Evolutionary conservation across 148 eudicot species (phyloP), one percentile per base, ranked within the genome.

Genomic region (Suaeda aralocaspica): DNA sequence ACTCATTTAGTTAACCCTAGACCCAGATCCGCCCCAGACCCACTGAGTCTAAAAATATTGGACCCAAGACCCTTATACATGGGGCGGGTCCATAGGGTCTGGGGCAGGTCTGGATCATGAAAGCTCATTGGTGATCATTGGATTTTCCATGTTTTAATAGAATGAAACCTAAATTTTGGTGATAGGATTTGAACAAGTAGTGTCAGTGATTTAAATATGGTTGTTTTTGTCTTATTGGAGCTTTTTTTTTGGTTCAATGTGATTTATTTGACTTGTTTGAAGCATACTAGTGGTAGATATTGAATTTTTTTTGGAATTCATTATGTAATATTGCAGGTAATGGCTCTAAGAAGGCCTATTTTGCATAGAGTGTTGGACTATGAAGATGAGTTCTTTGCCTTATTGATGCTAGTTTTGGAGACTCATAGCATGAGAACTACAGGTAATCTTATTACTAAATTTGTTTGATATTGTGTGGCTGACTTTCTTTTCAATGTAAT

Each of bases 381-480:
- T 24, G 98, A 93, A 82, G 95, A 93, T 66, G 98, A 93, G 79
- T 93, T 87, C 76, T 93, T 93, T 77, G 94, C 98, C 34, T 78
- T 87, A 73, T 82, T 93, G 68, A 93, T 86, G 88, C 87, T 93
- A 30, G 82, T 93, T 33, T 86, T 93, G 53, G 98, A 93, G 80
- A 83, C 90, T 39, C 98, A 93, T 75, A 93, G 98, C 78, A 79
- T 93, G 49, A 87, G 98, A 59, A 93, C 89, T 31, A 93, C 98
- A 71, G 98, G 98, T 92, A 61, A 24, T 41, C 3, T 41, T n/a
- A 59, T 14, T 9, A 22, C 46, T 22, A 59, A 49, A 19, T 57
- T 26, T 19, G 55, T 46, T 64, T 41, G 18, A 24, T 15, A 53
- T 29, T 56, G 45, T 24, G 36, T 15, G 3, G 31, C 18, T 68